These are phyloP conservation scores for Yamadazyma akitaensis DNA, from an alignment of 805 yeast genomes.

Conservation along the genomic window DNA sequence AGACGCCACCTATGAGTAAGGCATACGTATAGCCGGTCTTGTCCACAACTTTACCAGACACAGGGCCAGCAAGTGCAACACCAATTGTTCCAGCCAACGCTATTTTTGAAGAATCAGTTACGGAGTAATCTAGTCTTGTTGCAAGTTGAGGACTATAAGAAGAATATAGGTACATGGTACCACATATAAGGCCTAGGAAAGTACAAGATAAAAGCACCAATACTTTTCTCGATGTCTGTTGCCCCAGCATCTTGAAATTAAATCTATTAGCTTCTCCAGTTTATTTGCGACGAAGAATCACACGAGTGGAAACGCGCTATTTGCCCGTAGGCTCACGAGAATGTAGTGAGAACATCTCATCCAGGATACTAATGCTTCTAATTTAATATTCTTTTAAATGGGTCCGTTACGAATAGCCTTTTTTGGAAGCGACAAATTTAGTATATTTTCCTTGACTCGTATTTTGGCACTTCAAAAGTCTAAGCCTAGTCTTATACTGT, in stretches of 20 bases:
- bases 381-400: neutral
- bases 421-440: constrained; percentile 77
- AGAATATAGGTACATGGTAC: constrained; percentile 72
- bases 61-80: constrained; percentile 59
- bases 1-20: constrained; percentile 47
- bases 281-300: neutral
- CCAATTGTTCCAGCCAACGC: constrained; percentile 72
- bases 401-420: constrained; percentile 41
- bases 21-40: constrained; percentile 54
- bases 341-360: no score
- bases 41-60: constrained; percentile 67
- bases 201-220: constrained; percentile 29
- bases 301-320: neutral
- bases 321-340: neutral
- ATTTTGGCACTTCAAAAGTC: constrained; percentile 22
- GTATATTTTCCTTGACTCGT: constrained; percentile 50
- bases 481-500: neutral
- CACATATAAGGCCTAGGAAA: constrained; percentile 56
- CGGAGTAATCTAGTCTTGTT: constrained; percentile 50
- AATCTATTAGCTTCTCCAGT: neutral
- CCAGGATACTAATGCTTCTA: neutral
- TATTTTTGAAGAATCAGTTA: constrained; percentile 59
- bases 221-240: constrained; percentile 21
- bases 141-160: constrained; percentile 81
- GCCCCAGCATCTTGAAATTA: neutral